Evolutionary conservation across 2,329 filamentous ascomycete species (phyloP), one percentile per base, ranked within the genome.

Genomic region (Cytospora schulzeri): DNA sequence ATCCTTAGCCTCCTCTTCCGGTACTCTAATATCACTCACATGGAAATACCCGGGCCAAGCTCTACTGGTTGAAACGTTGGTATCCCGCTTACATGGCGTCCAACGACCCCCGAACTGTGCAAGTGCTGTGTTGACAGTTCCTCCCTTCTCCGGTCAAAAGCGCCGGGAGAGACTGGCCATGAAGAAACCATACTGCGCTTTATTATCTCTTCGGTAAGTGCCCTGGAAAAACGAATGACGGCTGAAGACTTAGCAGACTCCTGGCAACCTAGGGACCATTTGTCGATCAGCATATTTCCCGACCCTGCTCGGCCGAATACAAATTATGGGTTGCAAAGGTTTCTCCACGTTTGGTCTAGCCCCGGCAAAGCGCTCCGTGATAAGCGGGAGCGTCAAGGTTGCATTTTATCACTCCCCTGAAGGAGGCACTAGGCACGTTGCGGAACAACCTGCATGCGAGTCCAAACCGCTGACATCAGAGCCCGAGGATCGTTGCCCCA

Each of bases 281-380:
- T 24, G 22, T 38, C 26, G 33, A 64, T 65, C 55, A 67, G 59
- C 56, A 41, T 50, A 35, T 59, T 57, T 38, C 17, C 51, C 41
- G 29, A 57, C 58, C 54, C 38, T 67, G 50, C 29, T 55, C 59
- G 65, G 57, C 62, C 58, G 65, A 55, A 57, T 14, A 48, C 51
- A 14, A 55, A 56, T 24, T 17, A 29, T 33, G 29, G n/a, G 50
- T 54, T 45, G 50, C 59, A 57, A 48, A 45, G 59, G 26, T 12
- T 26, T 38, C 58, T 33, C 65, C 59, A 26, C 15, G 50, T 67
- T 57, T 15, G 55, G 62, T 50, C 35, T 67, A 67, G 65, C 38
- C 33, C 62, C 62, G 65, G 65, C 57, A 62, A 55, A 61, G 56
- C 62, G 65, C 54, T 55, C 65, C 65, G 62, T 57, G 57, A 24